Conservation (phyloP, 257 asterid genomes). For the Nyctanthes arbortristis region DNA sequence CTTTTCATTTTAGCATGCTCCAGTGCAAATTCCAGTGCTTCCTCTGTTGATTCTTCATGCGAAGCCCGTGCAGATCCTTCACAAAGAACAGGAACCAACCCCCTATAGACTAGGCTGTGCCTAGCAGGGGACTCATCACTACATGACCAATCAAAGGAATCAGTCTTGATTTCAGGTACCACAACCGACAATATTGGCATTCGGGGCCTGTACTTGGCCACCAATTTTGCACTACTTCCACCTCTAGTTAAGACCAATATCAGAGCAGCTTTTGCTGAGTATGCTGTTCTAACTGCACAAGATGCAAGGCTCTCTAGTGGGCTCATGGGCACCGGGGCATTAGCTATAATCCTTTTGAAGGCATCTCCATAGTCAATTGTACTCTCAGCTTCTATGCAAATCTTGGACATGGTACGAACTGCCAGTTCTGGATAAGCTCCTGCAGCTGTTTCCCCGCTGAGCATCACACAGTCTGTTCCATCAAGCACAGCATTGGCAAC, state of each 20-base stretch:
- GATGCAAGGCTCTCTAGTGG: conserved; percentile 53
- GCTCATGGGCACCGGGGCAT: conserved; percentile 54
- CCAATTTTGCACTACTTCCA: conserved; percentile 53
- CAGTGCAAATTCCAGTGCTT: conserved; percentile 43
- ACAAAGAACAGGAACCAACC: conserved; percentile 42
- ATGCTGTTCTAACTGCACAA: conserved; percentile 46
- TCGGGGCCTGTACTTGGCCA: conserved; percentile 52
- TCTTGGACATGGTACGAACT: conserved; percentile 47
- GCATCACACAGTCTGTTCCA: conserved; percentile 47
- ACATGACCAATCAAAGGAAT: conserved; percentile 46
- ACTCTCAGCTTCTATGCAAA: conserved; percentile 48
- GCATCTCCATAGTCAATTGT: conserved; percentile 41
- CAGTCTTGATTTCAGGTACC: conserved; percentile 45
- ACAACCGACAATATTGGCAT: conserved; percentile 47
- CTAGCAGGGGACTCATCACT: conserved; percentile 48
- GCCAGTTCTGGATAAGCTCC: conserved; percentile 54
- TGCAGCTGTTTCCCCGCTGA: conserved; percentile 47
- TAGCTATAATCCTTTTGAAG: conserved; percentile 37
- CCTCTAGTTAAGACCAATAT: conserved; percentile 48
- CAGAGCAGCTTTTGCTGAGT: conserved; percentile 40
- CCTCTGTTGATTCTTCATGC: conserved; percentile 47
- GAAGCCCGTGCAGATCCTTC: conserved; percentile 52
- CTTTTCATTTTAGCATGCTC: conserved; percentile 39
- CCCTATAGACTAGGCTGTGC: conserved; percentile 49
- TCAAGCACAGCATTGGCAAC: conserved; percentile 48